Conservation (phyloP, 2,329 filamentous ascomycete genomes). For the Aspergillus sp. region DNA sequence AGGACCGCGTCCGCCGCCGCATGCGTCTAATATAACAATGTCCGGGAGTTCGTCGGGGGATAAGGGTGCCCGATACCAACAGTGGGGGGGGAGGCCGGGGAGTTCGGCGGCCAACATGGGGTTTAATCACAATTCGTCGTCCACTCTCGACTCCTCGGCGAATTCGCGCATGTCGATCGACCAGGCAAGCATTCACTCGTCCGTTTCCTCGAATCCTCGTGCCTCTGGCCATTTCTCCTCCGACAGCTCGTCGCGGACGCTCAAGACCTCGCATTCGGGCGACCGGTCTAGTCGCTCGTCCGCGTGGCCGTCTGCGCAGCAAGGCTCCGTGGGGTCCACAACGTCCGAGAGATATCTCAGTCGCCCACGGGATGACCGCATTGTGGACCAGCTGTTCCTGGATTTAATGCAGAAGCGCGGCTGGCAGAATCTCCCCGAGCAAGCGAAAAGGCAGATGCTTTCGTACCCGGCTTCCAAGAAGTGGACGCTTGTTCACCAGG, state of each 20-base stretch:
- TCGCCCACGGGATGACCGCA: slow-evolving; percentile 48
- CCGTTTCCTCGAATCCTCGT: slow-evolving; percentile 50
- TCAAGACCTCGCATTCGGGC: slow-evolving; percentile 27
- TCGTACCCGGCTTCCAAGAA: slow-evolving; percentile 92
- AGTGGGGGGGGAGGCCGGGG: slow-evolving; percentile 60
- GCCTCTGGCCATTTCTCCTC: slow-evolving; percentile 49
- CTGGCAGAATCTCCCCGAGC: slow-evolving; percentile 93
- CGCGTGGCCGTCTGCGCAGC: slow-evolving; percentile 18
- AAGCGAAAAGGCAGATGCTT: slow-evolving; percentile 90
- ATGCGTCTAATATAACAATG: slow-evolving; percentile 49
- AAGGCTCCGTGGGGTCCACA: slow-evolving; percentile 20
- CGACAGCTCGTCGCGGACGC: slow-evolving; percentile 40
- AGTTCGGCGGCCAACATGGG: slow-evolving; percentile 47
- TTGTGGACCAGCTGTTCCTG: slow-evolving; percentile 85
- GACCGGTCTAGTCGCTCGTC: slow-evolving; percentile 26
- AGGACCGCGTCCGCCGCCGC: slow-evolving; percentile 52
- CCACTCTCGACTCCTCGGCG: slow-evolving; percentile 42
- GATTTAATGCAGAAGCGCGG: slow-evolving; percentile 95
- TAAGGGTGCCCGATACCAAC: slow-evolving; percentile 61
- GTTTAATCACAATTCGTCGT: slow-evolving; percentile 51
- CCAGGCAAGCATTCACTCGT: slow-evolving; percentile 56
- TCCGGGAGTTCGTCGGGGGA: slow-evolving; percentile 65
- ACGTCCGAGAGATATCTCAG: slow-evolving; percentile 31
- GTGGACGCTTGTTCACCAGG: slow-evolving; percentile 94
- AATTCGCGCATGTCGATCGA: slow-evolving; percentile 53